Evolutionary conservation across 2,329 filamentous ascomycete species (phyloP).

Genomic region (Fusarium brachygibbosum): DNA sequence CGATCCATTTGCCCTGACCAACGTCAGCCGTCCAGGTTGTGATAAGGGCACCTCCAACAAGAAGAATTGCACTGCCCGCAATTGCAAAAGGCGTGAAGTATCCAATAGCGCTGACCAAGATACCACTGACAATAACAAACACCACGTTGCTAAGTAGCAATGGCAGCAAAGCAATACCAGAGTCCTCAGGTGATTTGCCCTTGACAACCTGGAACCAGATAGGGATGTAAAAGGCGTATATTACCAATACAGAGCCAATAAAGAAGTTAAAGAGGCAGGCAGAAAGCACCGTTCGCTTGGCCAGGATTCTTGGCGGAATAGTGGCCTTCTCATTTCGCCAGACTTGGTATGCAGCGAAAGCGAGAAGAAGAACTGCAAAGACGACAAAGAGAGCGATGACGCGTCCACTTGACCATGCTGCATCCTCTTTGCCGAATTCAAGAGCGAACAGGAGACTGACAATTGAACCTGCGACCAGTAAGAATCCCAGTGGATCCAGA

Average conservation of each 20-base stretch:
- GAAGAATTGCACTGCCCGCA: background rate
- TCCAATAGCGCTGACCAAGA: slow-evolving; percentile 13
- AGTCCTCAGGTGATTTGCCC: slow-evolving; percentile 3
- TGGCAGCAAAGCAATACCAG: slow-evolving; percentile 15
- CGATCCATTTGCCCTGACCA: slow-evolving; percentile 5
- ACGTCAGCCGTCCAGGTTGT: slow-evolving; percentile 20
- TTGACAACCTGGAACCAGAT: slow-evolving; percentile 33
- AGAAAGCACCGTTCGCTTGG: slow-evolving; percentile 8
- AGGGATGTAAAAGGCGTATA: slow-evolving; percentile 25
- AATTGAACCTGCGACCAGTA: slow-evolving; percentile 23
- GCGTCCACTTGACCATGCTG: slow-evolving; percentile 1
- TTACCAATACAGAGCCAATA: slow-evolving; percentile 3
- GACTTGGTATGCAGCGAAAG: slow-evolving; percentile 13
- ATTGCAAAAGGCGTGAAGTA: slow-evolving; percentile 26
- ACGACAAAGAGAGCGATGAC: slow-evolving; percentile 19
- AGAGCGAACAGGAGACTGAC: slow-evolving; percentile 24
- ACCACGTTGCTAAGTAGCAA: slow-evolving; percentile 15
- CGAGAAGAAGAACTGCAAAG: slow-evolving; percentile 2
- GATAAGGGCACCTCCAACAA: slow-evolving; percentile 12
- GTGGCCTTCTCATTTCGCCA: slow-evolving; percentile 26
- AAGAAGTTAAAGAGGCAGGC: background rate
- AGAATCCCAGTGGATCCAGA: slow-evolving; percentile 15
- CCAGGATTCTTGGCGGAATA: slow-evolving; percentile 4
- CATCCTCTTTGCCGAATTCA: slow-evolving; percentile 19
- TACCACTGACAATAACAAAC: slow-evolving; percentile 18